Evolutionary conservation across 1,139 yeast genomes (phyloP).

Genomic region (Casaregolazyma suthepensis): DNA sequence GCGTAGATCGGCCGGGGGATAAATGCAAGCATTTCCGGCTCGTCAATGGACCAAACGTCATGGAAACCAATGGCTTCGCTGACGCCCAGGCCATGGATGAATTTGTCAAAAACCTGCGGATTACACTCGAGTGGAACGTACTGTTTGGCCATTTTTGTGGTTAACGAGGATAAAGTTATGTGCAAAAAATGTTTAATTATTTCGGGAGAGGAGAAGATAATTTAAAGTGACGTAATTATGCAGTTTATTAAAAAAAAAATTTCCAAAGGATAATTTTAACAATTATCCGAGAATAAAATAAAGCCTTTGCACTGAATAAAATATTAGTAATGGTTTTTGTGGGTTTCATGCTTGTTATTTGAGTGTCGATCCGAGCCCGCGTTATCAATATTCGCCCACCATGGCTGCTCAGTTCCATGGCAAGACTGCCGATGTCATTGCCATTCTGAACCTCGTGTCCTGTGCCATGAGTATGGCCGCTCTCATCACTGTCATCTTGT

Average conservation of each 20-base stretch:
- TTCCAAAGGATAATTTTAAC: background rate
- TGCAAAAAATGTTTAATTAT: background rate
- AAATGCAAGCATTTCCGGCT: slow-evolving; percentile 68
- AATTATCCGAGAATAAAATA: background rate
- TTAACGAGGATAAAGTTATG: background rate
- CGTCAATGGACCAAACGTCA: slow-evolving; percentile 81
- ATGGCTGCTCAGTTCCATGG: slow-evolving; percentile 15
- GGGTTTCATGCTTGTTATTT: background rate
- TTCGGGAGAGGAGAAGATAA: background rate
- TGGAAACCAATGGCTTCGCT: slow-evolving; percentile 55
- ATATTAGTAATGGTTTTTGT: background rate
- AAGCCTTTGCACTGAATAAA: background rate
- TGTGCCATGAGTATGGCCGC: slow-evolving; percentile 52
- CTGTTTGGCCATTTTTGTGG: slow-evolving; percentile 15
- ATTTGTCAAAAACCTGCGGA: slow-evolving; percentile 74
- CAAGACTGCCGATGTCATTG: slow-evolving; percentile 27
- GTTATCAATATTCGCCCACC: background rate
- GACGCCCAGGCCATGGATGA: slow-evolving; percentile 65
- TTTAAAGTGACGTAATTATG: background rate
- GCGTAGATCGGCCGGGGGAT: slow-evolving; percentile 79
- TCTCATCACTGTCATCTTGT: slow-evolving; percentile 50
- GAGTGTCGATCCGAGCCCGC: background rate
- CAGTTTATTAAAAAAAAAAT: background rate
- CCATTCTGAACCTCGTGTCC: slow-evolving; percentile 52
- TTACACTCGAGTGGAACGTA: slow-evolving; percentile 86